phyloP scores from a whole-genome alignment of 2,329 filamentous ascomycete genomes.

The Fusarium brevicatenulatum region DNA sequence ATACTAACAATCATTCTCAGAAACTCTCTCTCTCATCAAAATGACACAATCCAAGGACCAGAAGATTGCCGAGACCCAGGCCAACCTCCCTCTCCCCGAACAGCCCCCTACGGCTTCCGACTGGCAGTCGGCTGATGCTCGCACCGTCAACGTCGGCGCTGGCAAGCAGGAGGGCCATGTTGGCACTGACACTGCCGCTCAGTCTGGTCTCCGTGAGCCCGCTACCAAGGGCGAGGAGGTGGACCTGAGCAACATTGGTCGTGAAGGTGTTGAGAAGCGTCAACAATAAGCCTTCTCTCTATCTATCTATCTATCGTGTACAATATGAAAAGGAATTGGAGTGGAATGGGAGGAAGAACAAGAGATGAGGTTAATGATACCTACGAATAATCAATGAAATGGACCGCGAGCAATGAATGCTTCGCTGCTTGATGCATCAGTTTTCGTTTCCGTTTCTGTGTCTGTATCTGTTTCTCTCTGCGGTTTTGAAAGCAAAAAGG shows the following conservation, averaged over 20 bases:
- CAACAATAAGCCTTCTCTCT: constrained; percentile 12
- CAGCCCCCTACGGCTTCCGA: constrained; percentile 80
- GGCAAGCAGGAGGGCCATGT: constrained; percentile 65
- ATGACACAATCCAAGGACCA: constrained; percentile 67
- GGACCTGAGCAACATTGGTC: constrained; percentile 69
- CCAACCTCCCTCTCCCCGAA: constrained; percentile 83
- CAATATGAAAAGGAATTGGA: background rate
- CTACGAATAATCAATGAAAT: constrained; percentile 21
- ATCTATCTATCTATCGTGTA: background rate
- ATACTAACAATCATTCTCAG: background rate
- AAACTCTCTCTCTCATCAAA: constrained; percentile 3
- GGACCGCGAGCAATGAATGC: constrained; percentile 1
- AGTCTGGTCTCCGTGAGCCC: constrained; percentile 66
- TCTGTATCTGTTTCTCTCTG: background rate
- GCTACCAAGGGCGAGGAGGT: constrained; percentile 66
- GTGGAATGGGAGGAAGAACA: background rate
- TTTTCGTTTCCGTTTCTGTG: background rate
- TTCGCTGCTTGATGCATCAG: background rate
- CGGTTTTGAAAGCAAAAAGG: background rate
- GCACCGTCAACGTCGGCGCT: constrained; percentile 76
- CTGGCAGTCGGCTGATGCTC: constrained; percentile 77
- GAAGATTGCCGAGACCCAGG: constrained; percentile 73
- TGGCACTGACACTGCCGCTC: constrained; percentile 59
- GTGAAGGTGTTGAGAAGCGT: constrained; percentile 58
- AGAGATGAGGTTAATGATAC: constrained; percentile 23